phyloP scores from a whole-genome alignment of 176 grass and related monocot species.

The Hordeum vulgare region MorexV3_pseudomolecules_assembly NC_058519.1:607437541-607438040 shows the following conservation, averaged over 20 bases:
- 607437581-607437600: background rate
- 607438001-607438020: background rate
- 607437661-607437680: background rate
- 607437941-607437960: no score
- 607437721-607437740: no score
- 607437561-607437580: background rate
- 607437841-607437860: no score
- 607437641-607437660: background rate
- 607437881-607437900: background rate
- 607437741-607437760: no score
- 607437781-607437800: no score
- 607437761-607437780: no score
- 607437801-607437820: no score
- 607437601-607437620: background rate
- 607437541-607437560: background rate
- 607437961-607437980: background rate
- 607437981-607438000: background rate
- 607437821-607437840: no score
- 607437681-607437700: background rate
- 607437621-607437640: background rate
- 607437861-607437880: background rate
- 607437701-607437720: background rate
- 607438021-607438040: no score
- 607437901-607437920: background rate
- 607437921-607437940: no score